phyloP scores from a whole-genome alignment of 164 flowering plant genomes.

The Chimonanthus salicifolius region DNA sequence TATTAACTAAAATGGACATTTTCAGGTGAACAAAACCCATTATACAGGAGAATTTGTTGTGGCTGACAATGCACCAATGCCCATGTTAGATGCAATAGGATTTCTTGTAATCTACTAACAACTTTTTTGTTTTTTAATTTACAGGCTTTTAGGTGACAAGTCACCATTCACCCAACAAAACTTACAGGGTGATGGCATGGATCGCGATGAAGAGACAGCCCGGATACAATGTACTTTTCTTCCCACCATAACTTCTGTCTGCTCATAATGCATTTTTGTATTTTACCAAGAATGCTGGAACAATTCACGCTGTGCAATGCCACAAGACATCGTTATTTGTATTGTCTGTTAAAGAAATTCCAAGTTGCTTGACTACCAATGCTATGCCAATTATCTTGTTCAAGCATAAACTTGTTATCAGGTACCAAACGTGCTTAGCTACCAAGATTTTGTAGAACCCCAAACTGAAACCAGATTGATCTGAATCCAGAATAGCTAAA shows the following conservation, averaged over 20 bases:
- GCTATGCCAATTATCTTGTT: not conserved
- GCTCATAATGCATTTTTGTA: not conserved
- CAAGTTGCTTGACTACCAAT: not conserved
- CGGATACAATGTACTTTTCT: slow-evolving; percentile 69
- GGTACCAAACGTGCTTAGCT: too few relatives aligned
- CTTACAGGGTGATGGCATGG: slow-evolving; percentile 71
- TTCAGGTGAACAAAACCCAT: too few relatives aligned
- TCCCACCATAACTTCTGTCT: not conserved
- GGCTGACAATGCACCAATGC: not conserved
- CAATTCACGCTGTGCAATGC: not conserved
- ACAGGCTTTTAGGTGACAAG: slow-evolving; percentile 84
- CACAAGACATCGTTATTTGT: not conserved
- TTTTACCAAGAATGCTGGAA: not conserved
- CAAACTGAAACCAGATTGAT: too few relatives aligned
- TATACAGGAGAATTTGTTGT: too few relatives aligned
- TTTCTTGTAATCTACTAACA: not conserved
- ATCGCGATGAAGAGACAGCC: slow-evolving; percentile 88
- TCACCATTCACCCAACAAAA: slow-evolving; percentile 90
- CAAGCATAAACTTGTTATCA: not conserved
- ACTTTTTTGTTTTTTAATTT: slow-evolving; percentile 4
- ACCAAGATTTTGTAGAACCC: too few relatives aligned
- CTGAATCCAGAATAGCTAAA: too few relatives aligned
- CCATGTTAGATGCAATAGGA: not conserved
- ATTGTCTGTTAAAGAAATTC: not conserved
- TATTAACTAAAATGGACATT: too few relatives aligned